Base-by-base conservation (phyloP, 805 yeast genomes). In the Candida orba region DNA sequence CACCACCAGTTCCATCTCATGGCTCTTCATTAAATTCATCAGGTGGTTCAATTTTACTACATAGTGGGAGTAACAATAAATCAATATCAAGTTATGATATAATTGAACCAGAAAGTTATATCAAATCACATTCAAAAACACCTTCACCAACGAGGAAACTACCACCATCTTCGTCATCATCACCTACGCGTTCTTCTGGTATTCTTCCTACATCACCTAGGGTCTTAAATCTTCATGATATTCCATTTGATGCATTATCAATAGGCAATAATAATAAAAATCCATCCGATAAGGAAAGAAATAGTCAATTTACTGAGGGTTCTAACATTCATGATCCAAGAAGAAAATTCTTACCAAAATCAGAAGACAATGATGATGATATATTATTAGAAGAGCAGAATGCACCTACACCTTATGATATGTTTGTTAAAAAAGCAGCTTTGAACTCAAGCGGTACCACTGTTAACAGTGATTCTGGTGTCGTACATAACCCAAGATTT, bases 351-450 rank as follows among this genome's bases (percentile, higher is more conserved):
- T 20, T 43, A 8, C 18, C 27, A 9, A 23, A 40, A 13, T 20
- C 30, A 34, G 40, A 43, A 4, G 32, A 27, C 1, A 50, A 52
- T 13, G 59, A 54, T 10, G 58, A 64, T 47, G 70, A 68, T 45
- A 51, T 65, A 2, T 13, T 54, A 4, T 57, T 60, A 15, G 68
- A 71, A 7, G 58, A 54, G 39, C 66, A 58, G 47, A 63, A 69
- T 47, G 77, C 78, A 1, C 78, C 78, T 4, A 65, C 74, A 0
- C 77, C 78, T 2, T 62, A 65, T 37, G 75, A 72, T 8, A 42
- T 27, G 25, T 52, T 52, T 44, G 51, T 44, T 13, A 33, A 37
- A 14, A 44, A 45, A 13, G 39, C 51, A 3, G 36, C 14, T 20
- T 25, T 31, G 10, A 42, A 42, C 13, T 24, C 25, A 10, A 25